Evolutionary conservation across 148 eudicot species (phyloP).

Genomic region (Fagopyrum esculentum): DNA sequence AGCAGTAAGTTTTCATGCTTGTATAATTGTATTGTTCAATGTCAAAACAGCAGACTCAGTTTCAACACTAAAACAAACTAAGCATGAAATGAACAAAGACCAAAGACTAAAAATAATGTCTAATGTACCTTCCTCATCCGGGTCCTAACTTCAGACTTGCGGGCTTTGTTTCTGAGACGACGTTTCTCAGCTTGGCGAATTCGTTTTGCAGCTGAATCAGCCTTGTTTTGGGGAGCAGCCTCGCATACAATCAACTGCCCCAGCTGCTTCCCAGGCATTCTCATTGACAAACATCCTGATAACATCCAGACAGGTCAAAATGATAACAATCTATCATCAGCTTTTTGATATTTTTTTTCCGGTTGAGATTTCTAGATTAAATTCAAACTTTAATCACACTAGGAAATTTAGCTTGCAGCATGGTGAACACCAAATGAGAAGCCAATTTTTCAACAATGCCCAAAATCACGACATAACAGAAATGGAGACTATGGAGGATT

Average conservation of each 20-base stretch:
- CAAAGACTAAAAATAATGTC: not conserved
- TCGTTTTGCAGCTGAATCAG: constrained; percentile 85
- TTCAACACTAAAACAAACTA: not conserved
- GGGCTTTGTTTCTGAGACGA: constrained; percentile 66
- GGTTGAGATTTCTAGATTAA: not conserved
- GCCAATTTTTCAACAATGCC: not conserved
- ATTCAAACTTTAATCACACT: not conserved
- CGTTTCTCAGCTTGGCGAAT: constrained; percentile 85
- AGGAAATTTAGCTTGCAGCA: not conserved
- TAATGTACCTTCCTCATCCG: constrained; percentile 76
- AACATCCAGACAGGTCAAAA: not conserved
- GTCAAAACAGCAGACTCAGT: not conserved
- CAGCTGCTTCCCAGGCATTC: constrained; percentile 26
- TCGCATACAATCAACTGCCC: constrained; percentile 56
- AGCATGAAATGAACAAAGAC: too few relatives aligned
- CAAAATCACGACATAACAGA: not conserved
- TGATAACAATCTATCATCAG: not conserved
- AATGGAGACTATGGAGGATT: not conserved
- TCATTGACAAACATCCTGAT: constrained; percentile 39
- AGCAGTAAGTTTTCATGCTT: too few relatives aligned
- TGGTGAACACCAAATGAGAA: not conserved
- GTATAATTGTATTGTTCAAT: not conserved
- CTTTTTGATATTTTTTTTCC: too few relatives aligned
- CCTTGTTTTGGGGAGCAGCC: constrained; percentile 46
- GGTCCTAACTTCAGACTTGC: constrained; percentile 77